A percentile compares a stretch with the other conserved stretches of the same genome.
phyloP scores from a whole-genome alignment of 2,329 filamentous ascomycete species.

The Colletotrichum liaoningense region DNA sequence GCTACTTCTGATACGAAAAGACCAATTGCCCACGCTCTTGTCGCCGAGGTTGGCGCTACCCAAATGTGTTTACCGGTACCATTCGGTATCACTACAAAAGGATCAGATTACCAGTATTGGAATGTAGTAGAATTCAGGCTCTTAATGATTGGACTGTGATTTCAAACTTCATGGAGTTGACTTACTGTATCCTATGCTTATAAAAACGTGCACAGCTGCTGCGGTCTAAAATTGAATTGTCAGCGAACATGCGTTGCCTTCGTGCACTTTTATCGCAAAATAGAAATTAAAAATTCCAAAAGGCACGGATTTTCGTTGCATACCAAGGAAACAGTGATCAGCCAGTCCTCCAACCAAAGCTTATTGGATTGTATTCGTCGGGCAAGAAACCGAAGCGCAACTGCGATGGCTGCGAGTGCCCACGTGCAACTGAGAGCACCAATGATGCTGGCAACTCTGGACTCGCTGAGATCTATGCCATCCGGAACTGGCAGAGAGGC shows the following conservation, averaged over 20 bases:
- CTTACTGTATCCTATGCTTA: constrained; percentile 37
- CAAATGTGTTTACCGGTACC: constrained; percentile 41
- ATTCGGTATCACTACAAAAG: constrained; percentile 34
- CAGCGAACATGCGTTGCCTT: neutral
- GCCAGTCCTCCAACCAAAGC: constrained; percentile 42
- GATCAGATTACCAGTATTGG: too few species aligned
- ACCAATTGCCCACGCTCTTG: constrained; percentile 37
- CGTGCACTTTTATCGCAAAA: neutral
- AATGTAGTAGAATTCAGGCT: neutral
- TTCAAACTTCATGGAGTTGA: neutral
- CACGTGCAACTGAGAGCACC: constrained; percentile 34
- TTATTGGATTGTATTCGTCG: constrained; percentile 36
- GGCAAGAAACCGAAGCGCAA: constrained; percentile 37
- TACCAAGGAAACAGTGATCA: constrained; percentile 41
- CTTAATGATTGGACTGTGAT: neutral
- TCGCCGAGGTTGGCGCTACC: constrained; percentile 37
- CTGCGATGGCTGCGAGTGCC: constrained; percentile 33
- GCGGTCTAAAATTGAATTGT: constrained; percentile 6
- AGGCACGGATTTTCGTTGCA: neutral
- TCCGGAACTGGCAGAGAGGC: neutral
- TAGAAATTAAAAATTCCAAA: neutral
- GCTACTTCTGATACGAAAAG: constrained; percentile 40
- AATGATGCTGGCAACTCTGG: constrained; percentile 36
- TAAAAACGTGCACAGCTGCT: constrained; percentile 34
- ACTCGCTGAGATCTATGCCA: constrained; percentile 38